These are phyloP conservation scores for Sanghuangporus baumii DNA, from an alignment of 1,284 basidiomycete genomes.

Conservation along the genomic window DNA sequence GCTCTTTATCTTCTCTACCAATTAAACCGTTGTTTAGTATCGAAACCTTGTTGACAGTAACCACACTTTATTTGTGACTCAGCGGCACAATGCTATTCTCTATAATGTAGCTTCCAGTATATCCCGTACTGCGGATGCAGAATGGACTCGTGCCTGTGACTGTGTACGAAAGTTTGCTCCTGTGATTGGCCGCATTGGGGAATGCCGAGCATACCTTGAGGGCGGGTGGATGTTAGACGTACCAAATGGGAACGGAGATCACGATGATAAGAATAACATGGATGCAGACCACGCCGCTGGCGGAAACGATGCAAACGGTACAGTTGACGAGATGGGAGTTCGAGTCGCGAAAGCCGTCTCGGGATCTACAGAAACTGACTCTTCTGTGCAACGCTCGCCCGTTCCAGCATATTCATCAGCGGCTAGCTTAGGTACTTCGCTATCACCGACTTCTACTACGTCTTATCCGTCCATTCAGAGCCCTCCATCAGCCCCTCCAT, in stretches of 20 bases:
- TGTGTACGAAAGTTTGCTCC: constrained; percentile 58
- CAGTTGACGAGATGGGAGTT: constrained; percentile 12
- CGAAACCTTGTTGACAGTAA: constrained; percentile 42
- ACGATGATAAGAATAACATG: not conserved
- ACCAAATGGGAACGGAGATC: constrained; percentile 45
- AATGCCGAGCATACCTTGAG: constrained; percentile 69
- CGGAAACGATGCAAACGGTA: not conserved
- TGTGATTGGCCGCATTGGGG: constrained; percentile 58
- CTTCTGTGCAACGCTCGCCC: not conserved
- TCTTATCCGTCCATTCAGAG: not conserved
- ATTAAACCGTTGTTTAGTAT: constrained; percentile 10
- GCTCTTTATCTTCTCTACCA: constrained; percentile 23
- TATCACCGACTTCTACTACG: constrained; percentile 1
- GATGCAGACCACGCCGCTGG: not conserved
- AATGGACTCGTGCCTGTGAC: constrained; percentile 72
- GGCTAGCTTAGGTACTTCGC: not conserved
- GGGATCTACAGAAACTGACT: not conserved
- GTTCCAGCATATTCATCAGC: constrained; percentile 3
- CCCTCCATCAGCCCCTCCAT: constrained; percentile 2
- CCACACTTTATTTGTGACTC: constrained; percentile 56
- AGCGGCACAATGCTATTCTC: constrained; percentile 53
- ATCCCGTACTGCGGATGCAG: constrained; percentile 65
- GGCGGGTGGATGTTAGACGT: constrained; percentile 59
- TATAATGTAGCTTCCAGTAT: constrained; percentile 58
- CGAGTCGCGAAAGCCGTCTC: not conserved